Percentiles rank a stretch among this genome's conserved stretches.
phyloP scores from a whole-genome alignment of 2,329 filamentous ascomycete genomes.

The Talaromyces sp. region DNA sequence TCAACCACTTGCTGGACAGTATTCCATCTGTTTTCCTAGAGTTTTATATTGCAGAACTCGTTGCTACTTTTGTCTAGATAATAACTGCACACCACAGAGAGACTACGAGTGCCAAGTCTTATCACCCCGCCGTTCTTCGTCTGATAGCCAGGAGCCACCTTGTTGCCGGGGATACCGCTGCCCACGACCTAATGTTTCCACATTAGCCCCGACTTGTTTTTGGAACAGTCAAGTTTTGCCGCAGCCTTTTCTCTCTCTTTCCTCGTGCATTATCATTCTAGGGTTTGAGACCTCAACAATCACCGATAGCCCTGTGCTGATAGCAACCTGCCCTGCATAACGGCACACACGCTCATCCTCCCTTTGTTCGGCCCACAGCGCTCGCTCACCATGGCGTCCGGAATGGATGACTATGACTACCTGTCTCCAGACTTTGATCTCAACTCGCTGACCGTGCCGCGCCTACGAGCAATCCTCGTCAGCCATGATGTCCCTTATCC shows the following conservation, averaged over 20 bases:
- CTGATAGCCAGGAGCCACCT: constrained; percentile 1
- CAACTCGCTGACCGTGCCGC: constrained; percentile 74
- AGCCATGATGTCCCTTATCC: constrained; percentile 81
- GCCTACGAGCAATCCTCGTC: constrained; percentile 84
- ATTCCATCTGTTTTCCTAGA: background rate
- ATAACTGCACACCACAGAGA: background rate
- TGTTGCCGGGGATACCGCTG: constrained; percentile 11
- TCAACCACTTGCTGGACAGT: background rate
- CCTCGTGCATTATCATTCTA: background rate
- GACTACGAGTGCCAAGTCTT: background rate
- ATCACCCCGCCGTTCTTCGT: background rate
- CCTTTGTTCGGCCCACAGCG: background rate
- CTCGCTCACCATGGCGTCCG: constrained; percentile 24
- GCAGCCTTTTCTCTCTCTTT: background rate
- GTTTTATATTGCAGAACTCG: background rate
- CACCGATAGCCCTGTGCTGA: background rate
- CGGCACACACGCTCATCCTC: background rate
- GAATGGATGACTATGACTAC: constrained; percentile 66
- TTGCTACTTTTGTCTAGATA: background rate
- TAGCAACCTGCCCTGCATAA: background rate
- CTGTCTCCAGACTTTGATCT: constrained; percentile 84
- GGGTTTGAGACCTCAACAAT: background rate
- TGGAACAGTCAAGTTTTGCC: constrained; percentile 2
- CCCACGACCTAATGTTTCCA: constrained; percentile 1
- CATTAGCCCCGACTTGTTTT: constrained; percentile 1